These are phyloP conservation scores for Martiniozyma abietophila DNA, from an alignment of 805 yeast genomes.

Conservation along the genomic window DNA sequence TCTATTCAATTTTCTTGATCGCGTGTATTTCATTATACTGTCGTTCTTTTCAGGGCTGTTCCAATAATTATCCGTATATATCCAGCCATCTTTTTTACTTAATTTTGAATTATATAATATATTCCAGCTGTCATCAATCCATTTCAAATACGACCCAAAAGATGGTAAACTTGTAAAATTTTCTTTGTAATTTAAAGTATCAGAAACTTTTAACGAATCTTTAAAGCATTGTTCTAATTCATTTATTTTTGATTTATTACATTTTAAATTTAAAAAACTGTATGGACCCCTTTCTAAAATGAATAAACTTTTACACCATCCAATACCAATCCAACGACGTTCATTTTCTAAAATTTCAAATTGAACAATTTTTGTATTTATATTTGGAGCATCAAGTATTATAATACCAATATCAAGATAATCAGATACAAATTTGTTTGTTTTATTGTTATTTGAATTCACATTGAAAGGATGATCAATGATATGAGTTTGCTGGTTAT, in stretches of 20 bases:
- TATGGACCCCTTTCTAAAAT: slow-evolving; percentile 45
- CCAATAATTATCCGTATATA: slow-evolving; percentile 46
- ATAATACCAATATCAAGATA: slow-evolving; percentile 8
- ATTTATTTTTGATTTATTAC: slow-evolving; percentile 15
- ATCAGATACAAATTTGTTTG: slow-evolving; percentile 12
- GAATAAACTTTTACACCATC: slow-evolving; percentile 43
- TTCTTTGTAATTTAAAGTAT: slow-evolving; percentile 35
- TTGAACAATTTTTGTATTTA: slow-evolving; percentile 35
- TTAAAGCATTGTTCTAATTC: slow-evolving; percentile 28
- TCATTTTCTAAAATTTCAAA: slow-evolving; percentile 49
- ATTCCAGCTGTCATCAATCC: slow-evolving; percentile 53
- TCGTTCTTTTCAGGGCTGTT: slow-evolving; percentile 30
- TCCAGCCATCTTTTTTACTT: slow-evolving; percentile 47
- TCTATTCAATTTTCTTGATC: no score
- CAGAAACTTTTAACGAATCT: slow-evolving; percentile 35
- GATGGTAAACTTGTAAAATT: no score
- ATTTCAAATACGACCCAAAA: no score
- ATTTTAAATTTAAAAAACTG: slow-evolving; percentile 32
- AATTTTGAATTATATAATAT: no score
- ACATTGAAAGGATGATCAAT: no score
- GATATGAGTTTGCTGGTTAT: slow-evolving; percentile 13
- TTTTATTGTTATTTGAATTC: no score
- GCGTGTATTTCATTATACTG: slow-evolving; percentile 40
- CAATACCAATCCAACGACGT: slow-evolving; percentile 53
- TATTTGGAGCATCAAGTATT: slow-evolving; percentile 6